Base-by-base conservation (phyloP, 1,284 basidiomycete species). In the Moesziomyces sp. region DNA sequence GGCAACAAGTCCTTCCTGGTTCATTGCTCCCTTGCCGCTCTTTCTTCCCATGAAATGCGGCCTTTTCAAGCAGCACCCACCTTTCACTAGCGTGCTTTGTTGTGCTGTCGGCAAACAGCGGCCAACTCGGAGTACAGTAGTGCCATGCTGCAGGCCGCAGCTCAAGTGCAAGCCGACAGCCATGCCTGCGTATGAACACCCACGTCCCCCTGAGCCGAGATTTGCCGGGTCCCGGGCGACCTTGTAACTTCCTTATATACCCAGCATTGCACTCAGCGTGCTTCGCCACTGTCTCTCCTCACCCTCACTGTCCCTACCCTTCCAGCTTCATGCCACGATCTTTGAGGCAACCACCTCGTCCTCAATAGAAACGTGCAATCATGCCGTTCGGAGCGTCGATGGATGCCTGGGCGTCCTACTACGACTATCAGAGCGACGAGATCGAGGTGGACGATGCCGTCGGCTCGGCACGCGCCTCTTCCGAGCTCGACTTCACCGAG, bases 381-480 rank as follows among this genome's bases (percentile, higher is more conserved):
- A 76, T 76, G 74, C 50, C 73, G 18, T 76, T 68, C 58, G 73
- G 73, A 45, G 26, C 61, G 38, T 71, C 72, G 18, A 66, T 76
- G 58, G 73, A 76, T 52, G 68, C 68, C 16, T 76, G 69, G 63
- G 58, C 57, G 43, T 58, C 58, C 56, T 51, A 50, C 50, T 67
- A 56, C 34, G 58, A 70, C 28, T 60, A 60, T 7, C 51, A 40
- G 0, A 38, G 21, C 16, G 58, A 60, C 46, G 51, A 53, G 34
- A 48, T 53, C 46, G 58, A 47, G 28, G 51, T 48, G 24, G 46
- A 52, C 23, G 51, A 48, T 44, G 46, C 46, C n/a, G 38, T 60
- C 11, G 51, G 58, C 5, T 60, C 58, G 23, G 58, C 58, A 23
- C 58, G 58, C 16, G 50, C 58, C n/a, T 60, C 58, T 4, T 60